These are phyloP conservation scores for Globisporangium uncinulatum DNA, from an alignment of 352 stramenopile species.

Conservation along the genomic window DNA sequence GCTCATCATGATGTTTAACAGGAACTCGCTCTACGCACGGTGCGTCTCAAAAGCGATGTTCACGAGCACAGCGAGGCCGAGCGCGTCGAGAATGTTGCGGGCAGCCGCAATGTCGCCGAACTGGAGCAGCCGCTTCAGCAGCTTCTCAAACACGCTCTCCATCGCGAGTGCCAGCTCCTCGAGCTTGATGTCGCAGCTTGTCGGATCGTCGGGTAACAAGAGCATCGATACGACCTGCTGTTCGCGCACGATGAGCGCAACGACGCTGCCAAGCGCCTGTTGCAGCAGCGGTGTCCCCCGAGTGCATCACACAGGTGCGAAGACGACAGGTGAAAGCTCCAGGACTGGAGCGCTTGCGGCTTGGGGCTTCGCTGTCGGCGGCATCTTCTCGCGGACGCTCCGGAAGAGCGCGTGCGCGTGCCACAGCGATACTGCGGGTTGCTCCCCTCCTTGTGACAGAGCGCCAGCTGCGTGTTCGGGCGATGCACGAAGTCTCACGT, in stretches of 20 bases:
- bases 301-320: constrained; percentile 49
- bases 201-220: constrained; percentile 35
- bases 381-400: constrained; percentile 53
- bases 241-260: constrained; percentile 47
- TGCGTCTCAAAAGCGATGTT: constrained; percentile 35
- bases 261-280: constrained; percentile 61
- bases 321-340: constrained; percentile 55
- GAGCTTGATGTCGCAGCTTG: constrained; percentile 11
- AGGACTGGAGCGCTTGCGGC: constrained; percentile 55
- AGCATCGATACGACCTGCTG: constrained; percentile 34
- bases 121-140: constrained; percentile 60
- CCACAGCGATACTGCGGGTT: too few species aligned
- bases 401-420: constrained; percentile 59
- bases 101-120: constrained; percentile 55
- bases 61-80: constrained; percentile 52
- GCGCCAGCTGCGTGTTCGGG: too few species aligned
- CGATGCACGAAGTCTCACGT: too few species aligned
- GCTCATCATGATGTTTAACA: constrained; percentile 64
- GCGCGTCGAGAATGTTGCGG: constrained; percentile 60
- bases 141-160: constrained; percentile 68
- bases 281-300: constrained; percentile 53
- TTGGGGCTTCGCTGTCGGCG: constrained; percentile 39
- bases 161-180: constrained; percentile 58
- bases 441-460: too few species aligned
- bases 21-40: constrained; percentile 47